These are phyloP conservation scores for Lecanicillium sp. DNA, from an alignment of 2,329 filamentous ascomycete genomes.

Conservation along the genomic window DNA sequence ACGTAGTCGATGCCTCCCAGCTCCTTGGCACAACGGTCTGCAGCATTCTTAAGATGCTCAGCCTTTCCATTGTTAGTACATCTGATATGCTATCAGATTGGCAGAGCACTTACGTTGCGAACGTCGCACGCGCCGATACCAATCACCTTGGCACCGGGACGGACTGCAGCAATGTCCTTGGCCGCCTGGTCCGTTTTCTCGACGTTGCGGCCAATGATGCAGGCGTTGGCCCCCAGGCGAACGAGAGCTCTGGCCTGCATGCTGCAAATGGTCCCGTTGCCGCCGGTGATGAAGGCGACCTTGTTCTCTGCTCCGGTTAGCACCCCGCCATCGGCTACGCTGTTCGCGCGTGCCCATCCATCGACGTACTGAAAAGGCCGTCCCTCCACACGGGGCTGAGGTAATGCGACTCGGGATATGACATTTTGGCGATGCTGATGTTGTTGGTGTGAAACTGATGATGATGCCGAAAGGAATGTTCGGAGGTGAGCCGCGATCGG, in stretches of 20 bases:
- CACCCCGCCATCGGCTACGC: neutral
- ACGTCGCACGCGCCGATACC: constrained; percentile 80
- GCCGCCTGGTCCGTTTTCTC: constrained; percentile 82
- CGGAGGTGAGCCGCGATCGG: neutral
- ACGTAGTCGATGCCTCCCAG: constrained; percentile 87
- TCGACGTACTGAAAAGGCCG: constrained; percentile 68
- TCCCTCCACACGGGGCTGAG: constrained; percentile 81
- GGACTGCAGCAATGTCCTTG: constrained; percentile 71
- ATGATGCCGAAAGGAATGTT: neutral
- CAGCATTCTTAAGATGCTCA: constrained; percentile 64
- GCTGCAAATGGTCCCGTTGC: constrained; percentile 88
- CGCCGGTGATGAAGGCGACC: constrained; percentile 92
- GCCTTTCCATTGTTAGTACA: constrained; percentile 30
- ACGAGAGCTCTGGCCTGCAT: constrained; percentile 90
- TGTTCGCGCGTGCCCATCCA: neutral
- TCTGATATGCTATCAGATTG: constrained; percentile 5
- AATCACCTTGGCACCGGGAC: constrained; percentile 75
- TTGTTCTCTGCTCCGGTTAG: constrained; percentile 57
- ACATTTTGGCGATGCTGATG: constrained; percentile 43
- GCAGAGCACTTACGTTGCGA: constrained; percentile 48
- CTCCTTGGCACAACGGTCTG: constrained; percentile 72
- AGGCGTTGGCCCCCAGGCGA: constrained; percentile 84
- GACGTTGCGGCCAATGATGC: constrained; percentile 84
- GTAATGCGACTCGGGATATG: constrained; percentile 66
- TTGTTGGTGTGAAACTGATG: neutral